Base-by-base conservation (phyloP, 108 stramenopile species). In the Cyclotella baltica region DNA sequence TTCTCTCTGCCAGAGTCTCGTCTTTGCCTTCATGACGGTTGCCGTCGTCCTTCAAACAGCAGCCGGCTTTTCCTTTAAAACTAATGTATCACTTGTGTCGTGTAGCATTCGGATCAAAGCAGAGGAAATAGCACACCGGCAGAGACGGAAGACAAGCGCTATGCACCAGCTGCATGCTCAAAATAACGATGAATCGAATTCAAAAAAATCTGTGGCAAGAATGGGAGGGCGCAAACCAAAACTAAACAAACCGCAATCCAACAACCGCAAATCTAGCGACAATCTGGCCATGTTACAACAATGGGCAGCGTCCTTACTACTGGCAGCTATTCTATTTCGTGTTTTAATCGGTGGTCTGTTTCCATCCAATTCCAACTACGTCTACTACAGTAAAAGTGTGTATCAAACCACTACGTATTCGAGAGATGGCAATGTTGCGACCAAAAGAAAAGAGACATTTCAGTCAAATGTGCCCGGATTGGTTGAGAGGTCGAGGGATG, bases 371-470 rank as follows among this genome's bases (percentile, higher is more conserved):
- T 59, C 68, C 13, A 68, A 68, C 23, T 76, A 73, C 28, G 73
- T 85, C 13, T 85, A 79, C 34, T 85, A 85, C 61, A 77, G 81
- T 51, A 53, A 46, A n/a, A 85, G 77, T 70, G 73, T 78, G 15
- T 83, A 83, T 71, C 67, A 82, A 82, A 78, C 63, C 18, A 78
- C 72, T 22, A 70, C 69, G 1, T 82, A 83, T 40, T 43, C 63
- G 18, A 43, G 43, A 67, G 81, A 85, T 83, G 85, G 85, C 23
- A 82, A 79, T 52, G 66, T 85, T 23, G 81, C 83, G 61, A 83
- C 77, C 10, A 82, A 19, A 18, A 67, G 72, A 23, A 82, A 83
- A 67, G 81, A 78, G 25, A 79, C 53, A 58, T 77, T 85, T 52
- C 68, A 78, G 40, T 79, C 85, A 0, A 85, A 85, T 37, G 73